phyloP scores from a whole-genome alignment of 1,284 basidiomycete genomes.

The Cryptococcus sp. region DNA sequence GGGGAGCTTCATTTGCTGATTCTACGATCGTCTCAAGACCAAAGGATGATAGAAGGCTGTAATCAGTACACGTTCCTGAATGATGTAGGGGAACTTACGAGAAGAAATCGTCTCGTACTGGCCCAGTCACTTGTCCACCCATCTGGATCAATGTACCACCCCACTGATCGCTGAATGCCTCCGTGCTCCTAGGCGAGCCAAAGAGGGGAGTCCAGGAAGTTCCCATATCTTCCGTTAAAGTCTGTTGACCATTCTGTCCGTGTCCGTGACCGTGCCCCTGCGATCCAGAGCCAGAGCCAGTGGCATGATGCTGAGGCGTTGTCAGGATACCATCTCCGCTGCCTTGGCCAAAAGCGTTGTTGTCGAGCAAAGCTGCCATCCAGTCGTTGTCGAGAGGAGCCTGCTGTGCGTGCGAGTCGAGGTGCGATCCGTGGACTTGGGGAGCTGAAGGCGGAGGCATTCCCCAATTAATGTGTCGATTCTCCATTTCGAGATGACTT shows the following conservation, averaged over 20 bases:
- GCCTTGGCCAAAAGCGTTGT: background rate
- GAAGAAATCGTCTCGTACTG: constrained; percentile 26
- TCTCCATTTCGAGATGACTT: background rate
- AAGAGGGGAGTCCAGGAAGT: background rate
- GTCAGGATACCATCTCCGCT: background rate
- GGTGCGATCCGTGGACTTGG: background rate
- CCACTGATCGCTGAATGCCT: constrained; percentile 6
- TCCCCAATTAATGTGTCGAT: too few relatives aligned
- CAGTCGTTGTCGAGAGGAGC: background rate
- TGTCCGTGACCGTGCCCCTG: background rate
- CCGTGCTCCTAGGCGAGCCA: constrained; percentile 1
- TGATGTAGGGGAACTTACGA: constrained; percentile 14
- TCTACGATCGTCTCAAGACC: constrained; percentile 13
- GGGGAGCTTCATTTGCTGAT: background rate
- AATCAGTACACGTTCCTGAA: background rate
- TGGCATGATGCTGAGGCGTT: background rate
- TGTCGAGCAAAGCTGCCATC: background rate
- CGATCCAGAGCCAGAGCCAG: background rate
- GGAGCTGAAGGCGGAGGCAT: background rate
- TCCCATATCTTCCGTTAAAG: background rate
- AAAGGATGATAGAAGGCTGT: constrained; percentile 17
- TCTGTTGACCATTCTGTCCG: background rate
- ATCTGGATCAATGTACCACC: constrained; percentile 10
- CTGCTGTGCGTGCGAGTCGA: background rate
- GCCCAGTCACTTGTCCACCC: constrained; percentile 14